Conservation (phyloP, 140 eudicot genomes). For the Anethum foeniculum region DNA sequence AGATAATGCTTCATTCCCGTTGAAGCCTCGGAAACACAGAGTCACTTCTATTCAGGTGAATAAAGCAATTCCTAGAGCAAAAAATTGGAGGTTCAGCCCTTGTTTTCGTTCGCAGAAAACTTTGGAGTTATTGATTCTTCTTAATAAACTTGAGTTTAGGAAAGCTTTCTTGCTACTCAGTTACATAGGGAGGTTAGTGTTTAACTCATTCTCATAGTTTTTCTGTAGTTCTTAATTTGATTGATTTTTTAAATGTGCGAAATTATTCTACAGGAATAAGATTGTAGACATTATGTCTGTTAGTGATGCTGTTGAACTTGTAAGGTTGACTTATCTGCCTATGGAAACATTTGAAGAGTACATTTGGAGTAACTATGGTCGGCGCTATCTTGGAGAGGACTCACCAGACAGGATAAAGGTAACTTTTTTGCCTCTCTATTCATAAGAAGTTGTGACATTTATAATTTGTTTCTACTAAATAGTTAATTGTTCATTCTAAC, state of each 20-base stretch:
- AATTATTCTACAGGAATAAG: conserved; percentile 28
- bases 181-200: conserved; percentile 53
- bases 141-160: conserved; percentile 48
- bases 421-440: background rate
- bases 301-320: conserved; percentile 9
- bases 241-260: background rate
- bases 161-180: conserved; percentile 53
- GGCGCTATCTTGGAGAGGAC: background rate
- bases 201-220: background rate
- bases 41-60: background rate
- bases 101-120: conserved; percentile 3
- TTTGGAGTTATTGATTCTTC: conserved; percentile 18
- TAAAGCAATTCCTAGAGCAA: conserved; percentile 8
- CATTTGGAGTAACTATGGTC: conserved; percentile 42
- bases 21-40: background rate
- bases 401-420: conserved; percentile 22
- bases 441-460: background rate
- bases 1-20: background rate
- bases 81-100: background rate
- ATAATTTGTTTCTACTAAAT: background rate
- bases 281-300: conserved; percentile 37
- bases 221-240: background rate
- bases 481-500: background rate
- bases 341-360: conserved; percentile 43
- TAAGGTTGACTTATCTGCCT: conserved; percentile 13